These are phyloP conservation scores for Cicer judaicum DNA, from an alignment of 306 rosid species.

Conservation along the genomic window DNA sequence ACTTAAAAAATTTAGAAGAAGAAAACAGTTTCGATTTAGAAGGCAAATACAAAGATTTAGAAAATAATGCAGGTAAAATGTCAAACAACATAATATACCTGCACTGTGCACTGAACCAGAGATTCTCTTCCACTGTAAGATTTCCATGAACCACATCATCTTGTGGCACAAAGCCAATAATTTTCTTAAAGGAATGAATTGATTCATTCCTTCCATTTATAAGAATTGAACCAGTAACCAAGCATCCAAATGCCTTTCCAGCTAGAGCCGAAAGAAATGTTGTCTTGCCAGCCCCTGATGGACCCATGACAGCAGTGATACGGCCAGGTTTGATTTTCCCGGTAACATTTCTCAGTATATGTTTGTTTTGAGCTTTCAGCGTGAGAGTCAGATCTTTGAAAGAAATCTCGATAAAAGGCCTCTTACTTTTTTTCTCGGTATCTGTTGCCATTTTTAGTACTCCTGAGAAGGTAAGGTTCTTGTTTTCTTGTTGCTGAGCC, in stretches of 20 bases:
- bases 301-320: constrained; percentile 96
- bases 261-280: constrained; percentile 92
- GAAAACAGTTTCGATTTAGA: constrained; percentile 13
- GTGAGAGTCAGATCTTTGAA: constrained; percentile 85
- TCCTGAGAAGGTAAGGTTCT: constrained; percentile 84
- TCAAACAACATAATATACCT: constrained; percentile 59
- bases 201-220: constrained; percentile 82
- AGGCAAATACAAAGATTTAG: constrained; percentile 9
- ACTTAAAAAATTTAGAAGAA: constrained; percentile 29
- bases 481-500: constrained; percentile 80
- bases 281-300: constrained; percentile 99
- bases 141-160: constrained; percentile 98
- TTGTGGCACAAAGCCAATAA: constrained; percentile 98
- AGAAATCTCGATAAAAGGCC: constrained; percentile 88
- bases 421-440: constrained; percentile 54
- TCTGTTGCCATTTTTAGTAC: constrained; percentile 78
- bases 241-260: constrained; percentile 88
- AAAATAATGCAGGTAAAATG: constrained; percentile 39
- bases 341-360: constrained; percentile 78
- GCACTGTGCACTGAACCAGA: constrained; percentile 98
- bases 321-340: constrained; percentile 94
- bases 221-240: constrained; percentile 71
- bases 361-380: constrained; percentile 79
- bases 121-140: constrained; percentile 96
- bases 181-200: constrained; percentile 82